Base-by-base conservation (phyloP, 768 basidiomycete species). In the Lentinula raphanica region DNA sequence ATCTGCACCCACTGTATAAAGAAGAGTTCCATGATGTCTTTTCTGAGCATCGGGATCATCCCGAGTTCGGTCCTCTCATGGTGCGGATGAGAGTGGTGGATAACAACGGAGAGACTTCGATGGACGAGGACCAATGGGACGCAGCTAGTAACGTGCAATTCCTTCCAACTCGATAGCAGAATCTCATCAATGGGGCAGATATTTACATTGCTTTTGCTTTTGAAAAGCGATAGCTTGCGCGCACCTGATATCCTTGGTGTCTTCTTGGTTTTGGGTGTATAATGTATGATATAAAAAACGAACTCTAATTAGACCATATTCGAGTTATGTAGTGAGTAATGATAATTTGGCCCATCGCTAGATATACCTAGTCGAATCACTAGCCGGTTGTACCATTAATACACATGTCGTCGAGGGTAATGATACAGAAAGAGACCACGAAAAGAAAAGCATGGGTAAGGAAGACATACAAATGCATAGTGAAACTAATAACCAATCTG, bases 91-190 rank as follows among this genome's bases (percentile, higher is more conserved):
- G 86, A 61, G 97, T 99, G 28, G 84, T 97, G 42, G 88, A 97
- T 66, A 73, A 77, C 17, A 80, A 88, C 40, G 94, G 94, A 1
- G 89, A 89, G 73, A 95, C 92, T 66, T 76, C 90, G 54, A 97
- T 98, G 92, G 85, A 94, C 62, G 89, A 90, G 63, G 88, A 91
- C 64, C 95, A 98, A 72, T 97, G 96, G 92, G 94, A 98, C 67
- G 96, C 96, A 61, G 94, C 94, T n/a, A 98, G 97, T 98, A 72
- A n/a, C 73, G 94, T 83, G 12, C 42, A 57, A 46, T 46, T 32
- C 32, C 49, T 54, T 50, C 51, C 60, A 8, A 15, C 13, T 32
- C 21, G 13, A 36, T 17, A 0, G n/a, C n/a, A n/a, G n/a, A 5
- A 32, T 32, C 36, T 53, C 8, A 53, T 23, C 13, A 39, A 36